These are phyloP conservation scores for Venustampulla echinocandica DNA, from an alignment of 495 filamentous ascomycete genomes.

Conservation along the genomic window DNA sequence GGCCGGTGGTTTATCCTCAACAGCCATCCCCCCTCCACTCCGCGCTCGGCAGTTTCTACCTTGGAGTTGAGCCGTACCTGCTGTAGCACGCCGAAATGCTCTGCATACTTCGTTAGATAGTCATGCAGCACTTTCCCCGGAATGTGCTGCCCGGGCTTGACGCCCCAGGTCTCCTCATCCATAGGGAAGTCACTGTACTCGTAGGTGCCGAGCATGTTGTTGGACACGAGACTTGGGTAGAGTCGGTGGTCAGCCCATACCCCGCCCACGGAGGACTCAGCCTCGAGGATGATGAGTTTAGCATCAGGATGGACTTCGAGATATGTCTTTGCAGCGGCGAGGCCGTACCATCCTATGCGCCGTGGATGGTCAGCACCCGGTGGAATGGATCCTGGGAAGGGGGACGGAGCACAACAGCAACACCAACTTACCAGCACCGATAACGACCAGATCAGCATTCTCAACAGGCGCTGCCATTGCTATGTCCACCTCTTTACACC, in stretches of 20 bases:
- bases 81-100: slow-evolving; percentile 46
- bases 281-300: slow-evolving; percentile 45
- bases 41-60: slow-evolving; percentile 45
- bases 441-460: not conserved
- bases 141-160: slow-evolving; percentile 56
- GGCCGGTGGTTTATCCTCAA: too few relatives aligned
- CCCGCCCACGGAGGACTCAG: slow-evolving; percentile 52
- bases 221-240: slow-evolving; percentile 59
- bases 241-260: slow-evolving; percentile 58
- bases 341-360: slow-evolving; percentile 50
- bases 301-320: slow-evolving; percentile 43
- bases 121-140: slow-evolving; percentile 54
- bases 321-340: slow-evolving; percentile 53
- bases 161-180: slow-evolving; percentile 47
- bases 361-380: too few relatives aligned
- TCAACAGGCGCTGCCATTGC: too few relatives aligned
- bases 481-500: too few relatives aligned
- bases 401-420: not conserved
- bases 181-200: slow-evolving; percentile 70
- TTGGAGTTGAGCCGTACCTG: slow-evolving; percentile 44
- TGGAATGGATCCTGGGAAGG: not conserved
- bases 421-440: slow-evolving; percentile 1
- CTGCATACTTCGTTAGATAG: slow-evolving; percentile 57
- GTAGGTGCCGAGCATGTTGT: slow-evolving; percentile 50
- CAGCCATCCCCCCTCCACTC: slow-evolving; percentile 32